Base-by-base conservation (phyloP, 2,329 filamentous ascomycete genomes). In the Fonsecaea erecta region DNA sequence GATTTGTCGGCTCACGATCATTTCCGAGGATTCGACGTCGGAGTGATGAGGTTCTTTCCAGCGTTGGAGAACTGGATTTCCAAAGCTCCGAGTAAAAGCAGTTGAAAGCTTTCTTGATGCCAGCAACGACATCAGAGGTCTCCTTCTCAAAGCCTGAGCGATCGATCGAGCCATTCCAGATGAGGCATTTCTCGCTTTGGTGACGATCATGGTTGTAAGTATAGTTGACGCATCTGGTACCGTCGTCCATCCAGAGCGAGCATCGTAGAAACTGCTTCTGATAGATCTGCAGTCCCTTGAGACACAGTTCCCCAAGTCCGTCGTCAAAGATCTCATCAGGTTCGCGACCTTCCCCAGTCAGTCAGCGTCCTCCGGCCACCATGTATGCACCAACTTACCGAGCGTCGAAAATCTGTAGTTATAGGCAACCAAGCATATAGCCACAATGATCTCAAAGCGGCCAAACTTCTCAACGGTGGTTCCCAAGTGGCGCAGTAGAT, bases 131-230 rank as follows among this genome's bases (percentile, higher is more conserved):
- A 43, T 40, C 53, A 26, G 53, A 18, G 3, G 18, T 35, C 3
- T 56, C 53, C 35, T 56, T 56, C 53, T 43, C 53, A n/a, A 56
- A 56, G 24, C n/a, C 14, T n/a, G 53, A 56, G n/a, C 53, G 53
- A 9, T 56, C 53, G 8, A 56, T 56, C 18, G n/a, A 28, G n/a
- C 53, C 53, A 9, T 5, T 18, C 53, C 53, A 56, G 24, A 56
- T 43, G 12, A 56, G 53, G 18, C 18, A 12, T 14, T 56, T 56
- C 18, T 40, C 16, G n/a, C 53, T 56, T 14, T 56, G 1, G 37
- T 56, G 53, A 14, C 32, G 32, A 7, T 56, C 53, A 16, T 56
- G 53, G 24, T 56, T 56, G 35, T 56, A 56, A 14, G 34, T 34
- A 16, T 37, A 40, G 14, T 56, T 56, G 53, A 37, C 53, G 35